phyloP scores from a whole-genome alignment of 257 asterid species.

The Fraxinus americana region DNA sequence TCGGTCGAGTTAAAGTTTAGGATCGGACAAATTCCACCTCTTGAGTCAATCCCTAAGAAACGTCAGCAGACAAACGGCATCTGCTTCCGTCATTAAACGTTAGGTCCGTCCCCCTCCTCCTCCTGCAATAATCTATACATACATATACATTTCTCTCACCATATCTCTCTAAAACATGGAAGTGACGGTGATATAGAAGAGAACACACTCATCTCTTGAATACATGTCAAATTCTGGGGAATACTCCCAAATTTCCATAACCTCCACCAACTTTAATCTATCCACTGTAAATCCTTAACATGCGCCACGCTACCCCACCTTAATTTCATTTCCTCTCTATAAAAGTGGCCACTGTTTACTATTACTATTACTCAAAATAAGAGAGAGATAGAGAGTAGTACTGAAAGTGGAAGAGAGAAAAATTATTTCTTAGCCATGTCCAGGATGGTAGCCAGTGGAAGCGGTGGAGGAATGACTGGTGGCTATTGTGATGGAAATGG shows the following conservation, averaged over 20 bases:
- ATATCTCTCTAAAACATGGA: neutral
- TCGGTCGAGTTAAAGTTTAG: neutral
- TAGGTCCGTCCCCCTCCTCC: neutral
- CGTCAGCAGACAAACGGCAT: neutral
- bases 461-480: neutral
- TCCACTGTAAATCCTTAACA: neutral
- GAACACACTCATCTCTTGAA: neutral
- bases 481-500: constrained; percentile 4
- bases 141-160: neutral
- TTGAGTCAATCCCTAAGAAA: neutral
- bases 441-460: neutral
- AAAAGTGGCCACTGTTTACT: constrained; percentile 10
- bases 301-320: neutral
- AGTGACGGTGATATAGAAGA: neutral
- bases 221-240: neutral
- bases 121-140: neutral
- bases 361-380: neutral
- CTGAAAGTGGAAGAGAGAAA: neutral
- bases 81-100: neutral
- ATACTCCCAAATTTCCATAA: constrained; percentile 1
- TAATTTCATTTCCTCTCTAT: neutral
- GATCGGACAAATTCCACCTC: neutral
- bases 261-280: constrained; percentile 2
- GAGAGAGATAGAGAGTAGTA: neutral
- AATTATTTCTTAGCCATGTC: neutral